Conservation (phyloP, 2,329 filamentous ascomycete species). For the Orbilia blumenaviensis region DNA sequence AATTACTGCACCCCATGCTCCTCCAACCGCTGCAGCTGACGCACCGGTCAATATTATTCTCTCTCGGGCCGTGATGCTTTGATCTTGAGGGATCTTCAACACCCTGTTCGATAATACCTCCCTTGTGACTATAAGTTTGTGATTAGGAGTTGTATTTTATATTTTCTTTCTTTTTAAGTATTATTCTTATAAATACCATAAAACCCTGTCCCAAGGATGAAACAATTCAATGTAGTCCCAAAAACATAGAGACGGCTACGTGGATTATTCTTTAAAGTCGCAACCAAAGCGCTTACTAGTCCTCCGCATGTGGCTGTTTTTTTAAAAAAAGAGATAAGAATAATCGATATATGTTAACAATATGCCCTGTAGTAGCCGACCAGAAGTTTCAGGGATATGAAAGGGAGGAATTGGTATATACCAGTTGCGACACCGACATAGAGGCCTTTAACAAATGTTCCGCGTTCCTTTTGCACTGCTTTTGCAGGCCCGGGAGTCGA, state of each 20-base stretch:
- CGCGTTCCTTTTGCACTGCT: not conserved
- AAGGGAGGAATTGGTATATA: not conserved
- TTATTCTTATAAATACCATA: slow-evolving; percentile 37
- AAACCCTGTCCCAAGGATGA: slow-evolving; percentile 33
- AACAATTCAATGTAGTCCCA: slow-evolving; percentile 41
- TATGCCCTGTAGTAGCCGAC: no score
- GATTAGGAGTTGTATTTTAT: no score
- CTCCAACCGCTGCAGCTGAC: slow-evolving; percentile 36
- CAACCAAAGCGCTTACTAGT: slow-evolving; percentile 32
- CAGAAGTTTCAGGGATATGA: not conserved
- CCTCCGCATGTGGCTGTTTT: slow-evolving; percentile 34
- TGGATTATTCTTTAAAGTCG: slow-evolving; percentile 30
- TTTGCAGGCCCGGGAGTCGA: not conserved
- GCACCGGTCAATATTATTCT: slow-evolving; percentile 19
- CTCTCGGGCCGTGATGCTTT: not conserved
- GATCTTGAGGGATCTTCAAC: not conserved
- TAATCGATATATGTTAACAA: not conserved
- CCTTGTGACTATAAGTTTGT: slow-evolving; percentile 24
- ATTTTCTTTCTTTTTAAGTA: no score
- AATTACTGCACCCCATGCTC: slow-evolving; percentile 34
- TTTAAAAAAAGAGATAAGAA: not conserved
- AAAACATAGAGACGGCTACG: slow-evolving; percentile 30
- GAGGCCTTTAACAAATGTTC: not conserved
- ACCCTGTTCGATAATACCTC: slow-evolving; percentile 24
- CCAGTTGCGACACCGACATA: slow-evolving; percentile 1